Percentiles rank a stretch among this genome's conserved stretches.
Evolutionary conservation across 192 early-diverging fungal species (phyloP).

Genomic region (Paraglomus occultum): DNA sequence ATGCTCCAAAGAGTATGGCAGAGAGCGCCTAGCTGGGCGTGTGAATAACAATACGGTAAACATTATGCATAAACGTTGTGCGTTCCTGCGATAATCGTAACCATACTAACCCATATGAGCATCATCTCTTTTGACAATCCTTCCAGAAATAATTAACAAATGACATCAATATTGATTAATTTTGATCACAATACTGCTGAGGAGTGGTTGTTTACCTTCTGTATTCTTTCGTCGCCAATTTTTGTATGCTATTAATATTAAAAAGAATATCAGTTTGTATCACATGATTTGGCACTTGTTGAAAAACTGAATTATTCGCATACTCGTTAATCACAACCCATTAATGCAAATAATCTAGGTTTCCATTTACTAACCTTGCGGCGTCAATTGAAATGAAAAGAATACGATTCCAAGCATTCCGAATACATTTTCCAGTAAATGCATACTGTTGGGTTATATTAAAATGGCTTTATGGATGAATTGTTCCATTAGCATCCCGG

Average conservation of each 20-base stretch:
- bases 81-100: not conserved
- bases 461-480: too few species aligned
- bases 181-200: too few species aligned
- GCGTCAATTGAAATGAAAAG: slow-evolving; percentile 42
- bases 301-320: too few species aligned
- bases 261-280: too few species aligned
- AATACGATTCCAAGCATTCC: slow-evolving; percentile 36
- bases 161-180: too few species aligned
- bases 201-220: slow-evolving; percentile 2
- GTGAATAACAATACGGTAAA: not conserved
- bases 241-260: not conserved
- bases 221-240: slow-evolving; percentile 31
- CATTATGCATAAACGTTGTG: too few species aligned
- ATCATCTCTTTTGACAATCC: slow-evolving; percentile 35
- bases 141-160: not conserved
- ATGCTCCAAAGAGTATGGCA: slow-evolving; percentile 31
- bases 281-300: too few species aligned
- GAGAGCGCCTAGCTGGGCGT: slow-evolving; percentile 1
- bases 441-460: too few species aligned
- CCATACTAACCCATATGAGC: slow-evolving; percentile 31
- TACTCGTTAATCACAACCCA: not conserved
- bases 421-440: slow-evolving; percentile 14
- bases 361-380: slow-evolving; percentile 35
- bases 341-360: not conserved
- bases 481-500: too few species aligned